Conservation (phyloP, 257 asterid species). For the Marsdenia floribunda region DNA sequence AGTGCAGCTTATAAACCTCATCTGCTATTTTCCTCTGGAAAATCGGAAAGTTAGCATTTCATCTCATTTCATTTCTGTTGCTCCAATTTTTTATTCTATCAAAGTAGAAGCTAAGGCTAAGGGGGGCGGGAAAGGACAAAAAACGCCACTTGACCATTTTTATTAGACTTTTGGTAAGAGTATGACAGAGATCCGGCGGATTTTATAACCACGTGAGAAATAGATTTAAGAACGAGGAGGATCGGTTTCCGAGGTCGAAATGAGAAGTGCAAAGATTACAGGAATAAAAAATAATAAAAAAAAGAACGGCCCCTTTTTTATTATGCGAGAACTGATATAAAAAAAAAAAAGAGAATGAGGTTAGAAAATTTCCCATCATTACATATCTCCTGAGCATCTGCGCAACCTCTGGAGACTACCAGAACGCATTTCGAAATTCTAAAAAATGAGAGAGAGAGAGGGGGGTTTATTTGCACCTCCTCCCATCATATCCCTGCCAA, state of each 20-base stretch:
- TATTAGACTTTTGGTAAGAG: not conserved
- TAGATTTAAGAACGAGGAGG: not conserved
- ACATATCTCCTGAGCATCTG: not conserved
- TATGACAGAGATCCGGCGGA: no score
- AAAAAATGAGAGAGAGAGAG: not conserved
- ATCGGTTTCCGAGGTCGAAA: not conserved
- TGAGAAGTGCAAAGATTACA: not conserved
- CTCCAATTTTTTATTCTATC: not conserved
- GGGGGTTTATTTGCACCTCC: not conserved
- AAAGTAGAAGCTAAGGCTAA: not conserved
- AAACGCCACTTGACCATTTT: no score
- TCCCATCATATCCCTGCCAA: not conserved
- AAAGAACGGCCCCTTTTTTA: not conserved
- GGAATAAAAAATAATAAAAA: not conserved
- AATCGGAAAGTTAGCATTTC: not conserved
- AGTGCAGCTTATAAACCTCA: not conserved
- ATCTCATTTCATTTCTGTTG: no score
- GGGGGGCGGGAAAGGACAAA: not conserved
- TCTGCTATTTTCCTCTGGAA: not conserved
- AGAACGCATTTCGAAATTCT: not conserved
- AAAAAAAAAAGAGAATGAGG: not conserved
- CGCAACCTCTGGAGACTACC: not conserved
- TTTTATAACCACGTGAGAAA: not conserved
- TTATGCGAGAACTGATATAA: not conserved
- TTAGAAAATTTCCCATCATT: not conserved